A percentile compares a stretch with the other conserved stretches of the same genome.
Conservation (phyloP, 1,284 basidiomycete species). For the Tylopilus sp. region DNA sequence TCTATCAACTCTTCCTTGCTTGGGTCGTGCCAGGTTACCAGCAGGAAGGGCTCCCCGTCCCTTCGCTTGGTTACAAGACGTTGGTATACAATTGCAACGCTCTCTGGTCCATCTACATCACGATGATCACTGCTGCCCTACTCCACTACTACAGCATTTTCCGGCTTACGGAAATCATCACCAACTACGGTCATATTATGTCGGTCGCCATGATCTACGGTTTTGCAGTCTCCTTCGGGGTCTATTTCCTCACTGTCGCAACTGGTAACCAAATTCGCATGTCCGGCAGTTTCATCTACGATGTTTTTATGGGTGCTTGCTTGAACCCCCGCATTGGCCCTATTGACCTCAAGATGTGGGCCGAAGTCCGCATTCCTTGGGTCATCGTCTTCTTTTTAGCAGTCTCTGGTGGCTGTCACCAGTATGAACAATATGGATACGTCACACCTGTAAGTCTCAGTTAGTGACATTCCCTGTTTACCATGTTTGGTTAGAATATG, state of each 20-base stretch:
- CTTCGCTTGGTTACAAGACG: slow-evolving; percentile 87
- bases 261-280: slow-evolving; percentile 86
- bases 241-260: slow-evolving; percentile 74
- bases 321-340: slow-evolving; percentile 94
- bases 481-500: slow-evolving; percentile 69
- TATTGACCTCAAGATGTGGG: slow-evolving; percentile 99
- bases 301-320: slow-evolving; percentile 94
- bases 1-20: slow-evolving; percentile 88
- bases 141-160: slow-evolving; percentile 85
- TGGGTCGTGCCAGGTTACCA: slow-evolving; percentile 88
- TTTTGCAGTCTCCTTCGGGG: slow-evolving; percentile 75
- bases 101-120: slow-evolving; percentile 82
- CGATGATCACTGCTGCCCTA: slow-evolving; percentile 70
- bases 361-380: slow-evolving; percentile 98
- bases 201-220: slow-evolving; percentile 92
- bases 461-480: neutral
- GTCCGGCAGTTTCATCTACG: slow-evolving; percentile 92
- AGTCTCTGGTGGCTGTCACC: slow-evolving; percentile 91
- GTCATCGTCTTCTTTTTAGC: slow-evolving; percentile 92
- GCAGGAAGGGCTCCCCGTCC: slow-evolving; percentile 93
- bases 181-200: slow-evolving; percentile 97
- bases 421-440: slow-evolving; percentile 90
- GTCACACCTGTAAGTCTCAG: slow-evolving; percentile 73
- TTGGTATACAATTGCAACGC: slow-evolving; percentile 98
- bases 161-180: slow-evolving; percentile 92